Percentiles rank a stretch among this genome's conserved stretches.
These are phyloP conservation scores for Spathaspora hagerdaliae DNA, from an alignment of 805 yeast species.

Conservation along the genomic window DNA sequence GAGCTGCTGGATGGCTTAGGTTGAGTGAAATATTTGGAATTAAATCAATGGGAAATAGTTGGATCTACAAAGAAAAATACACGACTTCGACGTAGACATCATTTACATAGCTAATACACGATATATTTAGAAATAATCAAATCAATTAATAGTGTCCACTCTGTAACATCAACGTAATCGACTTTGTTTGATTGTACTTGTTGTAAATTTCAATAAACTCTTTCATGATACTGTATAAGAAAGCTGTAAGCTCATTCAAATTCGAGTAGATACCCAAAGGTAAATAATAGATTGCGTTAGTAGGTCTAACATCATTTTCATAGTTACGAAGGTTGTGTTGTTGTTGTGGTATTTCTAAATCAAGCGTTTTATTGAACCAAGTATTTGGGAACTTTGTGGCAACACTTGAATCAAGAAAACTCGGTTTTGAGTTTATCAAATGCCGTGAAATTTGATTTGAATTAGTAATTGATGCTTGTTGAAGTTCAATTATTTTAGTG, in stretches of 20 bases:
- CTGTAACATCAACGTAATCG: conserved; percentile 9
- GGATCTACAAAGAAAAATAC: conserved; percentile 75
- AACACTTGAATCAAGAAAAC: conserved; percentile 20
- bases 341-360: conserved; percentile 9
- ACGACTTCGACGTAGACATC: conserved; percentile 11
- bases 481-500: conserved; percentile 23
- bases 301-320: conserved; percentile 17
- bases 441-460: conserved; percentile 16
- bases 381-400: conserved; percentile 28
- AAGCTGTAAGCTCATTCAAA: conserved; percentile 27
- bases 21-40: conserved; percentile 61
- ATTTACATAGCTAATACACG: no score
- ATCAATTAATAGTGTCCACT: conserved; percentile 4
- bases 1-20: conserved; percentile 71
- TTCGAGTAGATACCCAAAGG: conserved; percentile 37
- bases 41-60: conserved; percentile 60
- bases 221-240: conserved; percentile 23
- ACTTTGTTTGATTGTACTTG: conserved; percentile 5
- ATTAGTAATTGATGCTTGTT: conserved; percentile 22
- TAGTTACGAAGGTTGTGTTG: conserved; percentile 7
- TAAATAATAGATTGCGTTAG: conserved; percentile 23
- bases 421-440: conserved; percentile 25
- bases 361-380: conserved; percentile 19
- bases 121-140: no score
- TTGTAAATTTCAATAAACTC: conserved; percentile 28